phyloP scores from a whole-genome alignment of 1,139 yeast genomes.

The Kurtzmaniella quercitrusa region DNA sequence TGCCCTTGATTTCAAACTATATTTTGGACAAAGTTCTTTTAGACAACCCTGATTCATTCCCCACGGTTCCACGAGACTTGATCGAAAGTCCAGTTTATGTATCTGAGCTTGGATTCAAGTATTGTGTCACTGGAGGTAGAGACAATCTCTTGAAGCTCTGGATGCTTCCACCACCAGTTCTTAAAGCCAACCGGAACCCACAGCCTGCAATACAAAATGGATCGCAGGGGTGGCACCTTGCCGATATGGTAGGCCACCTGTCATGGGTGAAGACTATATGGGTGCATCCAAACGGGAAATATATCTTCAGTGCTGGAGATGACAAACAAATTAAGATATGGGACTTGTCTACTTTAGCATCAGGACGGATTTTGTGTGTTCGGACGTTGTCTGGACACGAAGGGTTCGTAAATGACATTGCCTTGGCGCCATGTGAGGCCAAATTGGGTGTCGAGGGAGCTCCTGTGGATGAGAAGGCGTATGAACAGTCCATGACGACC shows the following conservation, averaged over 20 bases:
- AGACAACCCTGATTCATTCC: constrained; percentile 26
- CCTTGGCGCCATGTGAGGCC: constrained; percentile 47
- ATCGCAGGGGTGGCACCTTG: constrained; percentile 60
- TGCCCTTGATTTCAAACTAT: constrained; percentile 51
- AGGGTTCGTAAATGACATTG: constrained; percentile 65
- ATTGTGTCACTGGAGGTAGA: constrained; percentile 76
- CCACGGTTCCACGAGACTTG: constrained; percentile 31
- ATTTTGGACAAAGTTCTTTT: constrained; percentile 48
- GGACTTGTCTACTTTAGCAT: constrained; percentile 59
- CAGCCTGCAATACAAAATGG: constrained; percentile 45
- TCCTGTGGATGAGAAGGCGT: constrained; percentile 10
- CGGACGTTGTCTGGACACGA: constrained; percentile 61
- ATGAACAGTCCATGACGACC: constrained; percentile 15
- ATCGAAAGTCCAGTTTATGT: constrained; percentile 25
- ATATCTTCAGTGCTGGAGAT: constrained; percentile 70
- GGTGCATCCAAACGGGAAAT: constrained; percentile 74
- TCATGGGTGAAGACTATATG: constrained; percentile 79
- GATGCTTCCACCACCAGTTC: constrained; percentile 63
- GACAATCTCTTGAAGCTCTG: constrained; percentile 75
- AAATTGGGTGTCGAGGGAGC: constrained; percentile 7
- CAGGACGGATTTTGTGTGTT: constrained; percentile 44
- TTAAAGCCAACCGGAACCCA: constrained; percentile 54
- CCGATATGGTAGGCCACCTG: constrained; percentile 64
- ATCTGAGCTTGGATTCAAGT: constrained; percentile 50
- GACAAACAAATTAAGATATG: constrained; percentile 75